Evolutionary conservation across 2,329 filamentous ascomycete genomes (phyloP), one percentile per base, ranked within the genome.

Genomic region (Colletotrichum lupini): DNA sequence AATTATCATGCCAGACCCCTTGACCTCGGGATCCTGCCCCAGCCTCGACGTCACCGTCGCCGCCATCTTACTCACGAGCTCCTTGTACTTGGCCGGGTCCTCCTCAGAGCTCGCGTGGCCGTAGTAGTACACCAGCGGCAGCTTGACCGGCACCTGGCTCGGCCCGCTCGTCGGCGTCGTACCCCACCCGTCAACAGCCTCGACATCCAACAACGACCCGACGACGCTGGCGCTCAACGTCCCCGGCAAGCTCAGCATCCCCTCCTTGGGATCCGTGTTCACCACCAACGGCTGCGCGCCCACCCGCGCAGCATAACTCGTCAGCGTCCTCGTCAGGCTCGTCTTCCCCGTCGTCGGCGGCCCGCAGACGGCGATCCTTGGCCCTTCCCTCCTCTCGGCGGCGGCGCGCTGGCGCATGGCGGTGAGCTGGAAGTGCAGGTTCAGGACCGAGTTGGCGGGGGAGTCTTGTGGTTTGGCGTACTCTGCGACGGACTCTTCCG

Each of bases 161-260:
- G 97, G 95, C 0, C 96, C 97, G 76, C 94, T 97, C 78, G 95
- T 97, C 0, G 96, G 95, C 77, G 94, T 95, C 76, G 90, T 94
- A 11, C 97, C 97, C 92, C 95, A 98, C 24, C 94, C 94, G 74
- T 95, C 92, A 78, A 96, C 94, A 2, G 87, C 86, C 77, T 90
- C 88, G 1, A 97, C 88, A 81, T 98, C 96, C 84, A 98, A 90
- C 77, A 97, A 90, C 0, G 93, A 95, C 11, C 93, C 93, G 79
- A 97, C 95, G 5, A 94, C 94, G n/a, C 93, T 92, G 0, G 95
- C 94, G 64, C 93, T 96, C 76, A 99, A 82, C 42, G 94, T 95
- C 0, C 95, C 95, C 0, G 97, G 92, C 28, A 96, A 85, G 65
- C 90, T 92, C 67, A 97, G 84, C 87, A 95, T 88, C 30, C 93